phyloP scores from a whole-genome alignment of 768 basidiomycete genomes.

The Leccinum arenicola region DNA sequence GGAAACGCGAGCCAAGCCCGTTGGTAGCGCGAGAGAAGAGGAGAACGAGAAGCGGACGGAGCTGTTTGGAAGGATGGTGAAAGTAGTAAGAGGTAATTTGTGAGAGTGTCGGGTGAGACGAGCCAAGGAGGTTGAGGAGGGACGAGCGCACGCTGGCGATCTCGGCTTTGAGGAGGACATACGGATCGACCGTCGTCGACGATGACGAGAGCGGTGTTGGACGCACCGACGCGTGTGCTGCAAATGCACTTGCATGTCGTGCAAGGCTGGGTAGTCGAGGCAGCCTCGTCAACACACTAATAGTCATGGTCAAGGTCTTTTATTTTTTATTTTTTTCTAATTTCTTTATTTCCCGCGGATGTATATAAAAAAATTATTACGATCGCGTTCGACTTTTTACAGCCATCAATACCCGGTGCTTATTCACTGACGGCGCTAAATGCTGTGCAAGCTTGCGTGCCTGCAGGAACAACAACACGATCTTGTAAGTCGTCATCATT shows the following conservation, averaged over 20 bases:
- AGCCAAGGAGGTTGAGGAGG: constrained; percentile 76
- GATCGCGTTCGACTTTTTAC: constrained; percentile 24
- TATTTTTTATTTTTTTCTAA: constrained; percentile 10
- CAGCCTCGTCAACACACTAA: constrained; percentile 6
- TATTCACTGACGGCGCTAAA: constrained; percentile 38
- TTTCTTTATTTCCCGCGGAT: constrained; percentile 27
- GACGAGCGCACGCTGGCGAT: constrained; percentile 67
- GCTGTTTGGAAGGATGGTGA: constrained; percentile 81
- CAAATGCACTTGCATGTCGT: constrained; percentile 37
- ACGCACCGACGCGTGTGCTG: constrained; percentile 22
- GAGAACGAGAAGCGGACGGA: constrained; percentile 86
- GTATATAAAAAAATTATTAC: not conserved
- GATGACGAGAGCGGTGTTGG: constrained; percentile 19
- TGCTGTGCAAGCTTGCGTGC: constrained; percentile 31
- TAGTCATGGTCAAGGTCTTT: constrained; percentile 21
- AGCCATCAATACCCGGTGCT: constrained; percentile 31
- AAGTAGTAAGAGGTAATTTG: constrained; percentile 94
- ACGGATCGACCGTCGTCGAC: constrained; percentile 51
- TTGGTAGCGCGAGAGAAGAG: constrained; percentile 92
- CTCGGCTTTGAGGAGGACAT: constrained; percentile 68
- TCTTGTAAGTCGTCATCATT: too few species aligned
- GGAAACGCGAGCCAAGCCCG: constrained; percentile 71
- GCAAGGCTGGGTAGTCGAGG: constrained; percentile 10
- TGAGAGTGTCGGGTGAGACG: constrained; percentile 83
- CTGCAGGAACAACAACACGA: constrained; percentile 13